Conservation (phyloP, 805 yeast species). For the Ogataea chonburiensis region DNA sequence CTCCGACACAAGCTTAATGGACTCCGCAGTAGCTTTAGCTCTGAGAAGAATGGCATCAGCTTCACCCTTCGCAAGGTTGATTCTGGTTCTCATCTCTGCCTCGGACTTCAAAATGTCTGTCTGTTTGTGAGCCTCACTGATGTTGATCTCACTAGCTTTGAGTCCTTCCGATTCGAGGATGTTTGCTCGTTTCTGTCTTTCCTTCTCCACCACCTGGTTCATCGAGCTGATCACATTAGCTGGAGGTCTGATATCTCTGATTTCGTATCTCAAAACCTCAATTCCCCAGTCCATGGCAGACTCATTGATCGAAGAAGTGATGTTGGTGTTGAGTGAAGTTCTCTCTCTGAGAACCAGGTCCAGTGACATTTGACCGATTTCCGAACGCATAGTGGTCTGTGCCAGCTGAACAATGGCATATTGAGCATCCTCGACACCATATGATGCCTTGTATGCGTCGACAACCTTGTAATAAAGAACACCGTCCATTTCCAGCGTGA, state of each 20-base stretch:
- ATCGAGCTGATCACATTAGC: slow-evolving; percentile 80
- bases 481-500: slow-evolving; percentile 81
- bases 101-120: slow-evolving; percentile 74
- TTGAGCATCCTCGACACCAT: slow-evolving; percentile 85
- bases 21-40: slow-evolving; percentile 73
- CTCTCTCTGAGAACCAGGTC: slow-evolving; percentile 79
- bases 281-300: slow-evolving; percentile 89
- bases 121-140: slow-evolving; percentile 79
- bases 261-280: slow-evolving; percentile 78
- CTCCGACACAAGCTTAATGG: slow-evolving; percentile 59
- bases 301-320: slow-evolving; percentile 76
- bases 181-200: slow-evolving; percentile 83
- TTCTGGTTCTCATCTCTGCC: slow-evolving; percentile 58
- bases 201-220: slow-evolving; percentile 90
- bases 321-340: slow-evolving; percentile 67
- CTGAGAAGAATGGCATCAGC: slow-evolving; percentile 64
- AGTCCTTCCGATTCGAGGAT: slow-evolving; percentile 84
- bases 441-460: slow-evolving; percentile 82
- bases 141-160: slow-evolving; percentile 74
- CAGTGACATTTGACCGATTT: slow-evolving; percentile 77
- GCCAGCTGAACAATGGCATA: slow-evolving; percentile 85
- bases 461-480: slow-evolving; percentile 72
- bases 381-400: slow-evolving; percentile 88
- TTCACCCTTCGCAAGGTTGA: slow-evolving; percentile 72
- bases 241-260: slow-evolving; percentile 87